Evolutionary conservation across 495 filamentous ascomycete genomes (phyloP).

Genomic region (Filosporella fistucella): DNA sequence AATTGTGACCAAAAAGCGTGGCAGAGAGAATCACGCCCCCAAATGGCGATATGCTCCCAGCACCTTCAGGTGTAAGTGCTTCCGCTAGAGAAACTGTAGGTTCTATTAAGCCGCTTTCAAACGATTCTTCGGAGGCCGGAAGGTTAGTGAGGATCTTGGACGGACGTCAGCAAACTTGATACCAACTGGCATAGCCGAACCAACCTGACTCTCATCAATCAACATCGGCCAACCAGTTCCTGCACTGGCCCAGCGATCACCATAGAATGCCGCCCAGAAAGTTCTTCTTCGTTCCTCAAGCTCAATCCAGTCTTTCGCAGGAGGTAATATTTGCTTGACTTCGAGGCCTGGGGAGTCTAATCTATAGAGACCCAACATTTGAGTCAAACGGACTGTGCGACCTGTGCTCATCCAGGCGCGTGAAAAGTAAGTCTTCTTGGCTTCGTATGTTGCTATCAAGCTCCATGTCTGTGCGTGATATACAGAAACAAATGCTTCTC

Average conservation of each 20-base stretch:
- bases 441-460: conserved; percentile 79
- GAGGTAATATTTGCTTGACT: conserved; percentile 82
- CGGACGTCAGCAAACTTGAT: not conserved
- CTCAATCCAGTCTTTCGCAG: conserved; percentile 88
- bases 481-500: conserved; percentile 76
- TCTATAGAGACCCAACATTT: conserved; percentile 92
- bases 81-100: conserved; percentile 62
- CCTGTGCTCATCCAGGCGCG: conserved; percentile 91
- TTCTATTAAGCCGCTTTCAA: conserved; percentile 67
- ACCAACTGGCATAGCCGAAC: conserved; percentile 53
- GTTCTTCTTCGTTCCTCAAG: conserved; percentile 84
- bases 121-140: conserved; percentile 78
- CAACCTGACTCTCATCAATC: conserved; percentile 76
- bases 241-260: conserved; percentile 89
- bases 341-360: conserved; percentile 76
- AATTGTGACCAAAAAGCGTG: conserved; percentile 86
- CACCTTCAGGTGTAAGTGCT: conserved; percentile 63
- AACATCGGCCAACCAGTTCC: conserved; percentile 96
- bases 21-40: conserved; percentile 80
- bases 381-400: conserved; percentile 62
- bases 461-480: conserved; percentile 79
- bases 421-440: conserved; percentile 95
- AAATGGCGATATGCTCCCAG: conserved; percentile 67
- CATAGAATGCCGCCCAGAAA: conserved; percentile 89
- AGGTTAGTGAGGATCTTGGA: conserved; percentile 70